Conservation (phyloP, 306 rosid genomes). For the Pterocarpus santalinus region DNA sequence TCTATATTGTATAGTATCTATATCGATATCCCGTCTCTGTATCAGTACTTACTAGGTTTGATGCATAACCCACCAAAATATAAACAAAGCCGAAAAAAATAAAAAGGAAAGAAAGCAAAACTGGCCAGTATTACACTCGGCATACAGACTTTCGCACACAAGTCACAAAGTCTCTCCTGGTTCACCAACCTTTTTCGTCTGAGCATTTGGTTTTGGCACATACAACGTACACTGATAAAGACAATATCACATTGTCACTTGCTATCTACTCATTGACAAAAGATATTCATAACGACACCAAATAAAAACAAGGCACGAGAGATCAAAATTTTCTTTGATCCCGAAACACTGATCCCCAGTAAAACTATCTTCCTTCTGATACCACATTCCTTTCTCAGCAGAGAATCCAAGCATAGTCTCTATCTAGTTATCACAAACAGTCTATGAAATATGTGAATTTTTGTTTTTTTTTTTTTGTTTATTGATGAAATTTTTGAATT, state of each 20-base stretch:
- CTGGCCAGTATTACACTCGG: too few relatives aligned
- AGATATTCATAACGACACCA: neutral
- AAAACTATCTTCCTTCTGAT: slow-evolving; percentile 23
- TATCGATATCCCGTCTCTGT: too few relatives aligned
- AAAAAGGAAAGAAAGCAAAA: too few relatives aligned
- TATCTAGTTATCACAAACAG: neutral
- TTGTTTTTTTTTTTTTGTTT: too few relatives aligned
- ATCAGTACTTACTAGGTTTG: too few relatives aligned
- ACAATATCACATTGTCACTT: neutral
- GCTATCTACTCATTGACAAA: neutral
- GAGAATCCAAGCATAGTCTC: neutral
- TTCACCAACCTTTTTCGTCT: neutral
- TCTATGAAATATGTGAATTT: neutral
- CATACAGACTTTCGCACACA: neutral
- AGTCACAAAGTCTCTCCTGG: neutral
- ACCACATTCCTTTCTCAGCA: slow-evolving; percentile 10
- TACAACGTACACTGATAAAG: slow-evolving; percentile 11
- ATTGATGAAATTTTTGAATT: too few relatives aligned
- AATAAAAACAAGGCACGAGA: slow-evolving; percentile 4
- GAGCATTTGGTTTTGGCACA: neutral
- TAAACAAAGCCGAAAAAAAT: too few relatives aligned
- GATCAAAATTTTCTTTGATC: slow-evolving; percentile 20
- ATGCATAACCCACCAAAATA: too few relatives aligned
- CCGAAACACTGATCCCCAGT: slow-evolving; percentile 20
- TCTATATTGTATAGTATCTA: too few relatives aligned